A percentile compares a stretch with the other conserved stretches of the same genome.
phyloP scores from a whole-genome alignment of 1,284 basidiomycete genomes.

The Ganoderma lucidum region DNA sequence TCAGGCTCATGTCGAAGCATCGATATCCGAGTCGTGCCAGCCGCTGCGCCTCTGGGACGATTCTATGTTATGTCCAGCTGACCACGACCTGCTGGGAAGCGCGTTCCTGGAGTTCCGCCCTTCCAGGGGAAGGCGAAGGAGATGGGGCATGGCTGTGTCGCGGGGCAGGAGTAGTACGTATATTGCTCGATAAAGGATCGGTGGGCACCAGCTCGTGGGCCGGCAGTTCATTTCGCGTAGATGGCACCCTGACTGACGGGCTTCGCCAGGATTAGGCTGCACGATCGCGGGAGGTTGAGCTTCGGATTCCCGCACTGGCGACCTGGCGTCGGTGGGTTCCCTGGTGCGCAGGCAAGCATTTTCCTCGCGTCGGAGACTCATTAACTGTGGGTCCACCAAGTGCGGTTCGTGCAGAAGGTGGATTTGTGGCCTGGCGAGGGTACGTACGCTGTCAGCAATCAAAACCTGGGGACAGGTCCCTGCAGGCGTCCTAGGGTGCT shows the following conservation, averaged over 20 bases:
- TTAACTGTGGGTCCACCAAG: background rate
- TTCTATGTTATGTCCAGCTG: background rate
- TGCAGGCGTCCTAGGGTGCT: background rate
- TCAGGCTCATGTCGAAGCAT: background rate
- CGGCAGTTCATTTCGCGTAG: conserved; percentile 4
- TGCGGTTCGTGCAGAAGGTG: background rate
- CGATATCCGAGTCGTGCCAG: background rate
- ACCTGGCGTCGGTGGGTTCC: background rate
- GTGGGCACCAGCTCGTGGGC: conserved; percentile 9
- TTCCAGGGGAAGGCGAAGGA: background rate
- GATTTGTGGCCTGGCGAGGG: background rate
- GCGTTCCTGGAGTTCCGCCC: background rate
- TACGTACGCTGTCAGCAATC: background rate
- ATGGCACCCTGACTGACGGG: conserved; percentile 2
- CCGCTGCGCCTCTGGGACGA: background rate
- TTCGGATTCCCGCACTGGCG: conserved; percentile 4
- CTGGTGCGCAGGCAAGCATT: background rate
- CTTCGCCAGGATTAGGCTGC: conserved; percentile 2
- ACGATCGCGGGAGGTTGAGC: conserved; percentile 5
- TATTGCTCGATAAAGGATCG: conserved; percentile 17
- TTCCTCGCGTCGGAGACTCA: background rate
- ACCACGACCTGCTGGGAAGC: conserved; percentile 1
- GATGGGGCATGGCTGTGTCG: conserved; percentile 17
- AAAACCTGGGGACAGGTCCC: background rate
- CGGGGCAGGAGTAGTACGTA: conserved; percentile 19